Conservation (phyloP, 495 filamentous ascomycete species). For the Xylaria longipes region DNA sequence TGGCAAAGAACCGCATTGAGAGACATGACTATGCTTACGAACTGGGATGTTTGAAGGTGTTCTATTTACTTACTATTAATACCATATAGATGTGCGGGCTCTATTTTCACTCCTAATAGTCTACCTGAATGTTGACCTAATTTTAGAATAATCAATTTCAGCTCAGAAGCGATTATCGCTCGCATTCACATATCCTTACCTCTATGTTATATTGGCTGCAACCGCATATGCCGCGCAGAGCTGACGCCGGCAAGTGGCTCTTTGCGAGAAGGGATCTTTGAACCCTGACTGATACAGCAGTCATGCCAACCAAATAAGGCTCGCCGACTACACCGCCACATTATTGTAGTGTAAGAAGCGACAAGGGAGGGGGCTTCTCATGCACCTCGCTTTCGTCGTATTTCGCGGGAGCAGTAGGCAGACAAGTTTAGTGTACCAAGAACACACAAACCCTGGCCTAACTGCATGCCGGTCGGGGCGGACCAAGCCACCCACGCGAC, state of each 20-base stretch:
- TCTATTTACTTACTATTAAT: conserved; percentile 1
- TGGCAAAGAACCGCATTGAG: conserved; percentile 33
- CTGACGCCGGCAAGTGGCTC: neutral
- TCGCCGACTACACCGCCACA: conserved; percentile 16
- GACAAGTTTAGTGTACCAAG: neutral
- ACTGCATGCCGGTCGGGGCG: neutral
- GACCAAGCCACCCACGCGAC: neutral
- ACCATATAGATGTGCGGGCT: neutral
- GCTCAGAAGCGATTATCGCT: neutral
- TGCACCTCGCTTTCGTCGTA: conserved; percentile 27
- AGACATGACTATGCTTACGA: neutral
- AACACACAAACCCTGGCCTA: neutral
- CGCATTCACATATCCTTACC: neutral
- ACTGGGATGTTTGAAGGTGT: neutral
- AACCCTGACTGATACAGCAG: neutral
- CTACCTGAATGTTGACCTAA: neutral
- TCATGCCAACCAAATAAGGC: neutral
- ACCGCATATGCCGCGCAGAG: conserved; percentile 3
- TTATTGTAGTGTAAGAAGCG: neutral
- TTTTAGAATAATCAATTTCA: conserved; percentile 12
- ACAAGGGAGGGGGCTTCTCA: neutral
- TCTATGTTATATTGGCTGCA: neutral
- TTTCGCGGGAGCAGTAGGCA: conserved; percentile 5
- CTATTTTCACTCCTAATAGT: neutral
- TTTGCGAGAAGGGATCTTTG: neutral